phyloP scores from a whole-genome alignment of 495 filamentous ascomycete genomes.

The Penicillium psychrofluorescens region DNA sequence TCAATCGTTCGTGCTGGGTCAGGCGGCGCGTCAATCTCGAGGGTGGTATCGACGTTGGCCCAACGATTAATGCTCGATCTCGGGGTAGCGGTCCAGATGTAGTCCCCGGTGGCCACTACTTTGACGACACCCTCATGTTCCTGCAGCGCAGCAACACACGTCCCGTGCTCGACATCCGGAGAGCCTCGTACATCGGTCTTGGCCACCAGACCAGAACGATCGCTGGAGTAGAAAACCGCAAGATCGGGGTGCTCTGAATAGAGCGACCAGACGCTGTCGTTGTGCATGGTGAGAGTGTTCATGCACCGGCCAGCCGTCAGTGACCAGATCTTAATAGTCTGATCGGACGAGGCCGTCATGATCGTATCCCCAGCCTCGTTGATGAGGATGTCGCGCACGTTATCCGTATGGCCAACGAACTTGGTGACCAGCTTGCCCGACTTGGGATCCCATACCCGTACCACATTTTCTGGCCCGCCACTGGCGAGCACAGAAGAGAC shows the following conservation, averaged over 20 bases:
- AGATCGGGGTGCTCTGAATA: slow-evolving; percentile 82
- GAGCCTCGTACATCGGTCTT: slow-evolving; percentile 83
- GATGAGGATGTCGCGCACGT: slow-evolving; percentile 82
- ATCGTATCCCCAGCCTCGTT: slow-evolving; percentile 83
- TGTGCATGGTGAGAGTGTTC: slow-evolving; percentile 98
- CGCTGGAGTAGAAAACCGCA: slow-evolving; percentile 87
- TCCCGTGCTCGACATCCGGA: slow-evolving; percentile 78
- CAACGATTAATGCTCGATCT: slow-evolving; percentile 94
- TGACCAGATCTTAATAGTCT: slow-evolving; percentile 97
- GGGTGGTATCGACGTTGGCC: slow-evolving; percentile 75
- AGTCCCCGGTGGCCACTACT: slow-evolving; percentile 68
- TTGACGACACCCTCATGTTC: slow-evolving; percentile 87
- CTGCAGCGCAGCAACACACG: slow-evolving; percentile 80
- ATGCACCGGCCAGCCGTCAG: slow-evolving; percentile 89
- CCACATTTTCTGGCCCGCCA: slow-evolving; percentile 89
- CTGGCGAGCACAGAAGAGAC: slow-evolving; percentile 74
- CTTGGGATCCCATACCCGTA: slow-evolving; percentile 86
- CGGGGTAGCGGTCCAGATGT: slow-evolving; percentile 91
- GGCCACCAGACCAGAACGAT: slow-evolving; percentile 82
- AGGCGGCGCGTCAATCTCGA: slow-evolving; percentile 47
- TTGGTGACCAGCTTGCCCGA: slow-evolving; percentile 89
- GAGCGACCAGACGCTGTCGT: slow-evolving; percentile 94
- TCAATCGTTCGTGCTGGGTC: slow-evolving; percentile 42
- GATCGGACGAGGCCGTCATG: slow-evolving; percentile 91
- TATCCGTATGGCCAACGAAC: slow-evolving; percentile 97